phyloP scores from a whole-genome alignment of 2,329 filamentous ascomycete species.

The Microcyclospora pomicola region DNA sequence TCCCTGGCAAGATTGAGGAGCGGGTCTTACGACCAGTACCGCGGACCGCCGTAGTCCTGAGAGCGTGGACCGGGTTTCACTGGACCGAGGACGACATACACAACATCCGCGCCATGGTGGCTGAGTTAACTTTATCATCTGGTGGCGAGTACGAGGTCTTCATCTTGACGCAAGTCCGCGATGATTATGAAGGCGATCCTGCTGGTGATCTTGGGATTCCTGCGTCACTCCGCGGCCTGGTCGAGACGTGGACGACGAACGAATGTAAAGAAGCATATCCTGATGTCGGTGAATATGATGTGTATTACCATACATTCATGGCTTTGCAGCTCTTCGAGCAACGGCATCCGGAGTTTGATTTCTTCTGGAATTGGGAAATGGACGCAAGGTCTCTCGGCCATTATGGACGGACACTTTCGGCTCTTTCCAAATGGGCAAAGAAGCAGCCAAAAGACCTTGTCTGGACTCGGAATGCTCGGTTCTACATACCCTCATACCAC shows the following conservation, averaged over 20 bases:
- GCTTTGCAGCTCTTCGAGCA: slow-evolving; percentile 60
- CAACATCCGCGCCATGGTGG: slow-evolving; percentile 30
- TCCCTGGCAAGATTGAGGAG: too few species aligned
- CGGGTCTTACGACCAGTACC: too few species aligned
- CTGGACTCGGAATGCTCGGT: slow-evolving; percentile 41
- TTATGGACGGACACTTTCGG: slow-evolving; percentile 61
- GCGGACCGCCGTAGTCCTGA: slow-evolving; percentile 25
- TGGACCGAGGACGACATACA: slow-evolving; percentile 30
- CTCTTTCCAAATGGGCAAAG: slow-evolving; percentile 40
- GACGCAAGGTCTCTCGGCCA: slow-evolving; percentile 64
- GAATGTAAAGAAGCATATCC: neutral
- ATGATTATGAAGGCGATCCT: neutral
- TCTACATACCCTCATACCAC: slow-evolving; percentile 38
- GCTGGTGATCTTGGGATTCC: neutral
- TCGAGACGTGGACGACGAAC: neutral
- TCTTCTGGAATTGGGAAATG: slow-evolving; percentile 70
- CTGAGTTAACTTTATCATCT: slow-evolving; percentile 27
- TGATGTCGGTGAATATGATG: slow-evolving; percentile 29
- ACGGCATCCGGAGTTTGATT: slow-evolving; percentile 64
- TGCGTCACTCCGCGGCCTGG: neutral
- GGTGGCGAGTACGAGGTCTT: slow-evolving; percentile 31
- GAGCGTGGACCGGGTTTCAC: slow-evolving; percentile 30
- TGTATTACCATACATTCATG: slow-evolving; percentile 49
- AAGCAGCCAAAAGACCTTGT: slow-evolving; percentile 41
- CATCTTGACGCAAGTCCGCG: slow-evolving; percentile 28